Evolutionary conservation across 306 rosid genomes (phyloP).

Genomic region (Lupinus albus): DNA sequence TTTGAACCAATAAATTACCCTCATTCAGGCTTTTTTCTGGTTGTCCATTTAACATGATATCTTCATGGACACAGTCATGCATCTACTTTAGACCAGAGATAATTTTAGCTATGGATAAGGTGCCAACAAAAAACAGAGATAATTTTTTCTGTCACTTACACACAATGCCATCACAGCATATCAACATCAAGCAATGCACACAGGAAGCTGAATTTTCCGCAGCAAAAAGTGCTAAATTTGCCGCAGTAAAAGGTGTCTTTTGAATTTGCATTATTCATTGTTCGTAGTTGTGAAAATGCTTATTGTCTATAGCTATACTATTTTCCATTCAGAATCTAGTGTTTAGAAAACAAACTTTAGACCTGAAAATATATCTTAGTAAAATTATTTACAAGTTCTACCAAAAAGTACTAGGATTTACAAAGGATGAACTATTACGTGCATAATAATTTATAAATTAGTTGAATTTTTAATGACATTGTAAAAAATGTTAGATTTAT

Average conservation of each 20-base stretch:
- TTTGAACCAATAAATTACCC: conserved; percentile 2
- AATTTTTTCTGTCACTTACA: background rate
- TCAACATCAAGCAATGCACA: conserved; percentile 20
- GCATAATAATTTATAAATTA: background rate
- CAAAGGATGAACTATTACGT: conserved; percentile 5
- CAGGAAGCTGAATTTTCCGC: conserved; percentile 12
- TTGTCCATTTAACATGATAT: conserved; percentile 36
- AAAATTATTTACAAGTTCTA: background rate
- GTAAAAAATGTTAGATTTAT: background rate
- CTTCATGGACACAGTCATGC: conserved; percentile 40
- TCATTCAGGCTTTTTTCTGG: background rate
- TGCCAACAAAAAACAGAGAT: conserved; percentile 36
- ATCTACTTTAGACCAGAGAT: conserved; percentile 27
- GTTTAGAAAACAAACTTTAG: background rate
- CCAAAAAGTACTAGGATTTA: background rate
- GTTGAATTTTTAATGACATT: background rate
- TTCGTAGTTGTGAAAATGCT: background rate
- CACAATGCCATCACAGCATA: background rate
- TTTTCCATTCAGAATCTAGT: conserved; percentile 18
- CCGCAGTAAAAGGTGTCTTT: conserved; percentile 39
- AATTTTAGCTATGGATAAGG: conserved; percentile 24
- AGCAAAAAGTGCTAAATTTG: conserved; percentile 29
- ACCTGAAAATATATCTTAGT: background rate
- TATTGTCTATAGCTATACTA: background rate
- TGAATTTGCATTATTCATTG: conserved; percentile 10